A percentile compares a stretch with the other conserved stretches of the same genome.
Evolutionary conservation across 179 eudicot species (phyloP).

Genomic region (Silene noctiflora): DNA sequence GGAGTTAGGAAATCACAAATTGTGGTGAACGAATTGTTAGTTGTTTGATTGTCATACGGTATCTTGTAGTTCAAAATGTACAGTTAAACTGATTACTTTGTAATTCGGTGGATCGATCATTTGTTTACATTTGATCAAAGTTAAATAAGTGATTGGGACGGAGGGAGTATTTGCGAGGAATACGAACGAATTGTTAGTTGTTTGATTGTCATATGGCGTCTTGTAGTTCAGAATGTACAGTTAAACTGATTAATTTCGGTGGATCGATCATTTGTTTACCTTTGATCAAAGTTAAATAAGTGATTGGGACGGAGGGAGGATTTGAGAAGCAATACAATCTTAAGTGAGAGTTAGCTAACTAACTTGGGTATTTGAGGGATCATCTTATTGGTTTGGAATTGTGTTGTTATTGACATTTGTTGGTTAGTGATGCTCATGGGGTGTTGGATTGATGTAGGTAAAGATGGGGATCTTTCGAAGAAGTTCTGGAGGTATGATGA

Average conservation of each 20-base stretch:
- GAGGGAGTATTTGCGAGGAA: neutral
- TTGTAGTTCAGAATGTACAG: neutral
- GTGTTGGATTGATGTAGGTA: conserved; percentile 31
- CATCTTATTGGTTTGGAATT: neutral
- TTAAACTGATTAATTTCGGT: neutral
- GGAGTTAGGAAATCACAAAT: neutral
- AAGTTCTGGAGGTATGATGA: conserved; percentile 48
- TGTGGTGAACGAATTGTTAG: neutral
- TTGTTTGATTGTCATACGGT: too few relatives aligned
- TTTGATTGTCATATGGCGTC: too few relatives aligned
- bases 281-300: neutral
- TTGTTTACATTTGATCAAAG: neutral
- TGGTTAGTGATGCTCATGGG: conserved; percentile 1
- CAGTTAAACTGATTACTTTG: neutral
- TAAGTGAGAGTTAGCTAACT: neutral
- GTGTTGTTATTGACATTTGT: neutral
- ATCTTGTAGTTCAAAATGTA: neutral
- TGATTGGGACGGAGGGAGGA: neutral
- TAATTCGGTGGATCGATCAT: too few relatives aligned
- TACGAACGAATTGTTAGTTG: neutral
- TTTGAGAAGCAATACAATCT: neutral
- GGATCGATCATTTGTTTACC: neutral
- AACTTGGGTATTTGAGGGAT: neutral
- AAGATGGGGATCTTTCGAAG: conserved; percentile 43
- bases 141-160: neutral